Evolutionary conservation across 2,329 filamentous ascomycete species (phyloP).

Genomic region (Gaeumannomyces sp.): DNA sequence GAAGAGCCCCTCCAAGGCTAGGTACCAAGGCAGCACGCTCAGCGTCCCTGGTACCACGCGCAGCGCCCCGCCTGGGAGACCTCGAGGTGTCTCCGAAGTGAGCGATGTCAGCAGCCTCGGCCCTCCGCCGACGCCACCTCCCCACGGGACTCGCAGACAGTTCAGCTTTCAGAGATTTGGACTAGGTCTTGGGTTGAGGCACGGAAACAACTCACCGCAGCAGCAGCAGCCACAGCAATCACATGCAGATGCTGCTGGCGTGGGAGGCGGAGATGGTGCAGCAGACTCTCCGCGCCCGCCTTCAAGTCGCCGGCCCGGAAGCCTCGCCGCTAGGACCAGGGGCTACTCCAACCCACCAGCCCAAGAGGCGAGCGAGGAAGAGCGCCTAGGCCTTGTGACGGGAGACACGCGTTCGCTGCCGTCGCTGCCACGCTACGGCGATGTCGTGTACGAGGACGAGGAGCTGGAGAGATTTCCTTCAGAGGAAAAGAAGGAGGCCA

Average conservation of each 20-base stretch:
- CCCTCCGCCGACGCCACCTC: conserved; percentile 54
- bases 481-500: conserved; percentile 24
- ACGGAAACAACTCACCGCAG: conserved; percentile 26
- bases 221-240: conserved; percentile 31
- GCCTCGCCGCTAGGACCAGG: conserved; percentile 12
- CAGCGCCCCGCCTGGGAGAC: conserved; percentile 20
- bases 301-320: conserved; percentile 11
- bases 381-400: conserved; percentile 74
- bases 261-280: conserved; percentile 15
- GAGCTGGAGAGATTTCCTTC: conserved; percentile 13
- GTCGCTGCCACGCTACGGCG: conserved; percentile 29
- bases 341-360: conserved; percentile 35
- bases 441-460: conserved; percentile 28
- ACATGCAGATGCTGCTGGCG: conserved; percentile 17
- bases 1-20: conserved; percentile 43
- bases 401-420: conserved; percentile 48
- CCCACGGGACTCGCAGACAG: conserved; percentile 60
- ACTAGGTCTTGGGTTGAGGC: conserved; percentile 27
- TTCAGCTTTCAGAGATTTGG: conserved; percentile 84
- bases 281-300: conserved; percentile 16
- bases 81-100: conserved; percentile 31
- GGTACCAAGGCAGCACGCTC: conserved; percentile 43
- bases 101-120: conserved; percentile 32
- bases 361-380: conserved; percentile 69
- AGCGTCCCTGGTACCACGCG: conserved; percentile 30